phyloP scores from a whole-genome alignment of 2,329 filamentous ascomycete genomes.

The Cladobotryum protrusum region DNA sequence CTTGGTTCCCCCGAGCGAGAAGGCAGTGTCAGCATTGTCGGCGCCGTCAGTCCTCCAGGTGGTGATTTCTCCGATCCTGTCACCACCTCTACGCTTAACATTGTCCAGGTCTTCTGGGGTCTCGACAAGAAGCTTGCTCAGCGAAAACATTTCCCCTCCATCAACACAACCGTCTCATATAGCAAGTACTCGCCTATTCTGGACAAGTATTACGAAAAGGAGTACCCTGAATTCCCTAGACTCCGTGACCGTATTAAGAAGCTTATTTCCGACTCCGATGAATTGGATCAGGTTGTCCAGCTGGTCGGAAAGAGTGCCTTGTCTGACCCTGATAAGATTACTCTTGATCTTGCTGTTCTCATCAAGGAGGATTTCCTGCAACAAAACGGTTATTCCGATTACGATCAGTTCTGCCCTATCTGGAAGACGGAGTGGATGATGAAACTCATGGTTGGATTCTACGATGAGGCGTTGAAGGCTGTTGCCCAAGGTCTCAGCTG shows the following conservation, averaged over 20 bases:
- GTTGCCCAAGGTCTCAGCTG: slow-evolving; percentile 86
- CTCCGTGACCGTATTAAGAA: slow-evolving; percentile 91
- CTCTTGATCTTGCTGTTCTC: slow-evolving; percentile 81
- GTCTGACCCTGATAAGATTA: slow-evolving; percentile 97
- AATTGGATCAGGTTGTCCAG: slow-evolving; percentile 97
- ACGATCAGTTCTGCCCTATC: slow-evolving; percentile 97
- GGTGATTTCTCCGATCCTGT: slow-evolving; percentile 99
- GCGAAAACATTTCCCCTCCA: slow-evolving; percentile 97
- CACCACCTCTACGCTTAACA: slow-evolving; percentile 86
- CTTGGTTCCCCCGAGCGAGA: slow-evolving; percentile 83
- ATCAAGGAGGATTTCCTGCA: slow-evolving; percentile 99
- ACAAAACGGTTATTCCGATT: slow-evolving; percentile 98
- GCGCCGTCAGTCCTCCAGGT: slow-evolving; percentile 92
- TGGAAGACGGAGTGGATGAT: slow-evolving; percentile 99
- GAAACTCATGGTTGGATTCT: slow-evolving; percentile 98
- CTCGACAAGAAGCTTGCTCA: slow-evolving; percentile 99
- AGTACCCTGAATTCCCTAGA: slow-evolving; percentile 88
- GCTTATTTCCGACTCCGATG: slow-evolving; percentile 89
- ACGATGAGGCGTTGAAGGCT: slow-evolving; percentile 95
- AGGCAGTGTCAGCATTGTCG: slow-evolving; percentile 95
- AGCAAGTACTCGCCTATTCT: slow-evolving; percentile 89
- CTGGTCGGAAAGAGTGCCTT: slow-evolving; percentile 95
- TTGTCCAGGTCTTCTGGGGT: slow-evolving; percentile 99
- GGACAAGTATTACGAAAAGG: slow-evolving; percentile 90
- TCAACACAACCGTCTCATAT: slow-evolving; percentile 93